Conservation (phyloP, 2,329 filamentous ascomycete species). For the Aureobasidium sp. region DNA sequence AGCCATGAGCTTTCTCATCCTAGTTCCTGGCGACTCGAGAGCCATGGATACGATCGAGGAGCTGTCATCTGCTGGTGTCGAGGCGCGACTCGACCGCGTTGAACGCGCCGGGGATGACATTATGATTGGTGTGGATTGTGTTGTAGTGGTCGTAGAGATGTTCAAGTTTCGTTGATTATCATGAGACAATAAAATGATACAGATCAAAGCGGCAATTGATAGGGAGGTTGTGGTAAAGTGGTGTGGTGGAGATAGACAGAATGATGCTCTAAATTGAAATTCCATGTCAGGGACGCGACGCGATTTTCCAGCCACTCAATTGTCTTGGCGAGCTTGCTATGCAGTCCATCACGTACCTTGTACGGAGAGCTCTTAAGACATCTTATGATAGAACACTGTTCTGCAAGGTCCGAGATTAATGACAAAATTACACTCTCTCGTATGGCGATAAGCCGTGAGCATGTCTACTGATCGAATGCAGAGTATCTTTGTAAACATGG, state of each 20-base stretch:
- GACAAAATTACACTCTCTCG: too few relatives aligned
- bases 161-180: too few relatives aligned
- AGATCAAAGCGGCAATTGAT: neutral
- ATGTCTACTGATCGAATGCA: too few relatives aligned
- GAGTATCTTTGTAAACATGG: too few relatives aligned
- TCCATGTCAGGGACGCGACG: constrained; percentile 5
- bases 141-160: neutral
- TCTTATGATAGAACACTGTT: too few relatives aligned
- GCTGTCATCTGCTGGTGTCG: constrained; percentile 17
- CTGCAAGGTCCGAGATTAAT: too few relatives aligned
- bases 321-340: too few relatives aligned
- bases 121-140: neutral
- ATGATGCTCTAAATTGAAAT: constrained; percentile 12
- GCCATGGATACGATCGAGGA: constrained; percentile 28
- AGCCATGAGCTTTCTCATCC: constrained; percentile 56
- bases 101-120: constrained; percentile 22
- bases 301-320: neutral
- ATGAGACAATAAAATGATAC: neutral
- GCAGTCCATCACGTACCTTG: too few relatives aligned
- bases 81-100: constrained; percentile 23
- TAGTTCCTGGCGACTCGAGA: constrained; percentile 44
- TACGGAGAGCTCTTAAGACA: too few relatives aligned
- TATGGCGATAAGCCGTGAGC: too few relatives aligned
- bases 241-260: constrained; percentile 8
- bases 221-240: neutral